Conservation (phyloP, 2,329 filamentous ascomycete species). For the Xylaria sp. region DNA sequence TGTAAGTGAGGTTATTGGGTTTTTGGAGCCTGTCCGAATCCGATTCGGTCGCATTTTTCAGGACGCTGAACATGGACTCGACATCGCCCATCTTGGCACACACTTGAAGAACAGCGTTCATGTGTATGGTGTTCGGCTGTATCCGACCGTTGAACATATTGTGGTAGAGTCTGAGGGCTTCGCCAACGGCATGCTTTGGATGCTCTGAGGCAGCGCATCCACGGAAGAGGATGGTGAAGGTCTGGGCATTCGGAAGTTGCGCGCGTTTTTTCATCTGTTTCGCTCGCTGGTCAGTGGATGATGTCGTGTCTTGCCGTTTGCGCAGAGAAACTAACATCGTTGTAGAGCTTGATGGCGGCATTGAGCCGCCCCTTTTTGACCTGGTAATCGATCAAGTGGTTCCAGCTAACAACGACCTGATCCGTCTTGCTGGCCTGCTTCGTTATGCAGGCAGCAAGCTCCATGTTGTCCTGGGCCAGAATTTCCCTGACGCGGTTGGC, state of each 20-base stretch:
- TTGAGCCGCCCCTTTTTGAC: conserved; percentile 56
- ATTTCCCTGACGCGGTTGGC: conserved; percentile 59
- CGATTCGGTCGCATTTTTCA: conserved; percentile 35
- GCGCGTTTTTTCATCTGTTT: conserved; percentile 87
- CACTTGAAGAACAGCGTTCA: conserved; percentile 81
- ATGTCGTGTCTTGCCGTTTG: conserved; percentile 2
- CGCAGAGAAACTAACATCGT: conserved; percentile 57
- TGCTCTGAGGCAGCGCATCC: conserved; percentile 62
- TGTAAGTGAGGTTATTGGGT: conserved; percentile 71
- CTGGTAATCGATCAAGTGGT: conserved; percentile 70
- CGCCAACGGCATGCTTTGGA: conserved; percentile 54
- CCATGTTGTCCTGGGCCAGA: conserved; percentile 54
- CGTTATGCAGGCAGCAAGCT: conserved; percentile 63
- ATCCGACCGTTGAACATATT: conserved; percentile 62
- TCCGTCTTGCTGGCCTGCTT: conserved; percentile 61
- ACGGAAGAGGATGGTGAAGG: conserved; percentile 76
- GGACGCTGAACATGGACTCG: conserved; percentile 73
- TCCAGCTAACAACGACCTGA: conserved; percentile 76
- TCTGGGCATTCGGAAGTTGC: conserved; percentile 72
- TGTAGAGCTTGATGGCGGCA: conserved; percentile 73
- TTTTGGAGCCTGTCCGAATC: conserved; percentile 61
- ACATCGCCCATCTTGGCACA: conserved; percentile 71
- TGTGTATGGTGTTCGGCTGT: conserved; percentile 71
- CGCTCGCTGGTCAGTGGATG: conserved; percentile 14
- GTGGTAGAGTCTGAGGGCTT: conserved; percentile 72